phyloP scores from a whole-genome alignment of 1,284 basidiomycete genomes.

The Fistulina hepatica region DNA sequence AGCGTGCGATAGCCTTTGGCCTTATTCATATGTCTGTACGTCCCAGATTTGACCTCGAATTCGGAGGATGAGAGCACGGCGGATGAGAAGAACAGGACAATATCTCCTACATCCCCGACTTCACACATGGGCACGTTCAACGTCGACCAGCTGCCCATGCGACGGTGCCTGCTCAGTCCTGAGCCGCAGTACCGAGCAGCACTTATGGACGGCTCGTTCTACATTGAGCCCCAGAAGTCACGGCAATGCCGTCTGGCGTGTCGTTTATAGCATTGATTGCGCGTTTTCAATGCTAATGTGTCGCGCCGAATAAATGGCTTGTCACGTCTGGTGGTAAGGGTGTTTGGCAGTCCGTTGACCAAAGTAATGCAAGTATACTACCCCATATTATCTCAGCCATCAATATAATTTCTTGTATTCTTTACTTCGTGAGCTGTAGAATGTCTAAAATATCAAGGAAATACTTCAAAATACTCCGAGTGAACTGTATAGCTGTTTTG shows the following conservation, averaged over 20 bases:
- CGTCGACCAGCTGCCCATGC: constrained; percentile 43
- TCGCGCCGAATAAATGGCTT: no score
- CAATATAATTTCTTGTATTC: no score
- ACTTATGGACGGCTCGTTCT: constrained; percentile 5
- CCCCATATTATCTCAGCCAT: no score
- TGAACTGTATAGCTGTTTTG: no score
- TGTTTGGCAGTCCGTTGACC: constrained; percentile 60
- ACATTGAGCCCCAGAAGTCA: constrained; percentile 4
- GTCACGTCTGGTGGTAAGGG: no score
- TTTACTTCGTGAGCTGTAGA: no score
- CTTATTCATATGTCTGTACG: constrained; percentile 45
- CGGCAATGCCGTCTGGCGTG: constrained; percentile 4
- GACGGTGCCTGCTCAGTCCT: constrained; percentile 1
- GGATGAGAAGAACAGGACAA: no score
- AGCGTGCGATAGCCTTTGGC: constrained; percentile 29
- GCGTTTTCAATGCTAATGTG: constrained; percentile 30
- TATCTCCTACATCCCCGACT: no score
- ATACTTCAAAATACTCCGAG: no score
- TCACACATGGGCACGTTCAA: no score
- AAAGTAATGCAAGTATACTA: no score
- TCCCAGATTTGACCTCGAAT: constrained; percentile 24
- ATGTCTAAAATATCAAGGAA: no score
- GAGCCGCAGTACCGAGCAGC: constrained; percentile 7
- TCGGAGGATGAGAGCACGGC: constrained; percentile 22
- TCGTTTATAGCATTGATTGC: constrained; percentile 24